These are phyloP conservation scores for Puccinellia tenuiflora DNA, from an alignment of 176 grass and related monocot genomes.

Conservation along the genomic window DNA sequence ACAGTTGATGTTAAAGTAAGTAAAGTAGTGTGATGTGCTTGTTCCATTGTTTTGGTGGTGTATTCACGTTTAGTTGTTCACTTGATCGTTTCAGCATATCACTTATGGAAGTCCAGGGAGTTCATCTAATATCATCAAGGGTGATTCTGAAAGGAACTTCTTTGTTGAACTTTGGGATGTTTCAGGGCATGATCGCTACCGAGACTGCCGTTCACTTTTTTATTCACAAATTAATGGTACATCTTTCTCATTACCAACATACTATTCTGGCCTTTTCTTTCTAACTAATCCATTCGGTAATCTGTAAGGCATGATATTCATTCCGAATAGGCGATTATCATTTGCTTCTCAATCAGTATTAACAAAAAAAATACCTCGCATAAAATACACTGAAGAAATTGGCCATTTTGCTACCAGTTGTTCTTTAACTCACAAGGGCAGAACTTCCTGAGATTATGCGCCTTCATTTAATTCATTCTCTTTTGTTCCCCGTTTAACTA, in stretches of 20 bases:
- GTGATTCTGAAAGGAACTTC: slow-evolving; percentile 79
- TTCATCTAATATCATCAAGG: slow-evolving; percentile 61
- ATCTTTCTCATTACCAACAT: neutral
- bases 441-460: neutral
- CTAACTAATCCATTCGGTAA: neutral
- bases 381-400: neutral
- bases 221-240: slow-evolving; percentile 95
- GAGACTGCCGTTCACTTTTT: slow-evolving; percentile 82
- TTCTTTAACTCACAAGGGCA: neutral
- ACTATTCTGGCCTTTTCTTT: neutral
- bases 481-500: neutral
- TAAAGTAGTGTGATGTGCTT: neutral
- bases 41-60: neutral
- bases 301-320: neutral
- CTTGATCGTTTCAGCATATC: slow-evolving; percentile 69
- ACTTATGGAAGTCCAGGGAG: slow-evolving; percentile 63
- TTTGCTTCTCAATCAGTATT: neutral
- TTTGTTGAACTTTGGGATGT: slow-evolving; percentile 99
- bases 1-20: slow-evolving; percentile 73
- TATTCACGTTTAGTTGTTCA: slow-evolving; percentile 29
- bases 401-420: slow-evolving; percentile 5
- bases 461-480: neutral
- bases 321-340: neutral
- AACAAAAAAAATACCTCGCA: neutral
- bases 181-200: slow-evolving; percentile 90